Conservation (phyloP, 768 basidiomycete genomes). For the Botryobasidium botryosum region DNA sequence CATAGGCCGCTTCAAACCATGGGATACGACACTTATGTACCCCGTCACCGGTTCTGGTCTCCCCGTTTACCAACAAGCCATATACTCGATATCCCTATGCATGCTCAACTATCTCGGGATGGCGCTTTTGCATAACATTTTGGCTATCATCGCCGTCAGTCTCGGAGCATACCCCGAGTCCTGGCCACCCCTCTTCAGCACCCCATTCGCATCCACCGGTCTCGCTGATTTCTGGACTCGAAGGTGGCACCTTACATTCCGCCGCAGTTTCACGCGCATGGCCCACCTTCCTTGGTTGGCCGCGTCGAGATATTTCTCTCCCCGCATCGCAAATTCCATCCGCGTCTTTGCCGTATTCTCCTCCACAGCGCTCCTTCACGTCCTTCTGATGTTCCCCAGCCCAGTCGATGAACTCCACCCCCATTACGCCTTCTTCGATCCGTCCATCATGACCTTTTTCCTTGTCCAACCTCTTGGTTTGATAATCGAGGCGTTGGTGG, state of each 20-base stretch:
- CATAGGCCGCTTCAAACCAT: neutral
- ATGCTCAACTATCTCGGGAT: neutral
- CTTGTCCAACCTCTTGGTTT: conserved; percentile 9
- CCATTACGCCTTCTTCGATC: too few relatives aligned
- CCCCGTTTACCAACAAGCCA: too few relatives aligned
- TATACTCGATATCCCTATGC: neutral
- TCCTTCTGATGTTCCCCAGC: too few relatives aligned
- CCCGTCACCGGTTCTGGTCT: too few relatives aligned
- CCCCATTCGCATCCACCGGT: neutral
- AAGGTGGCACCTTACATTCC: neutral
- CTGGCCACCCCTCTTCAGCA: neutral
- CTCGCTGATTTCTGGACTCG: neutral
- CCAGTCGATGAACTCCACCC: too few relatives aligned
- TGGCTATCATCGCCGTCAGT: neutral
- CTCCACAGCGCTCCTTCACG: too few relatives aligned
- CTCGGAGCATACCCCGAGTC: neutral
- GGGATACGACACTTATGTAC: neutral
- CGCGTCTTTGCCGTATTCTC: too few relatives aligned
- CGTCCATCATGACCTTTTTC: conserved; percentile 8
- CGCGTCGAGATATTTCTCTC: too few relatives aligned
- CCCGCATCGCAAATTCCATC: too few relatives aligned
- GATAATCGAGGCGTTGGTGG: conserved; percentile 6
- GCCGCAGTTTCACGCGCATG: neutral
- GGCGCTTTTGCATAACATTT: too few relatives aligned
- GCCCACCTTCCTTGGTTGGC: too few relatives aligned